Evolutionary conservation across 371 early-diverging fungal species (phyloP).

Genomic region (Actinomucor elegans): DNA sequence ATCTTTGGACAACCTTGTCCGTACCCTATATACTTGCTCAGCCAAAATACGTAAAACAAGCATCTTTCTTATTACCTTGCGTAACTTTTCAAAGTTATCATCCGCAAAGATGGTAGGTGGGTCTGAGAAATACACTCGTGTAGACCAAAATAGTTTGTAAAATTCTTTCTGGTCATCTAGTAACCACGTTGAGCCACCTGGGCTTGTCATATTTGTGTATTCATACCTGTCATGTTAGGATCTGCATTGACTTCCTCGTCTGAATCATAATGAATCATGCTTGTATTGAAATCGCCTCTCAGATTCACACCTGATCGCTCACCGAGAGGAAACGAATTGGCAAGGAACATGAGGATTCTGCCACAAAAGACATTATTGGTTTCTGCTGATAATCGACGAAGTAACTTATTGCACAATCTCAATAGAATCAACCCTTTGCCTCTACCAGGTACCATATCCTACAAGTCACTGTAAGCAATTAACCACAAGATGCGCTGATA

Average conservation of each 20-base stretch:
- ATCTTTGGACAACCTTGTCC: slow-evolving; percentile 34
- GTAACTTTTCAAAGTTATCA: slow-evolving; percentile 30
- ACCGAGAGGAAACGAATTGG: slow-evolving; percentile 75
- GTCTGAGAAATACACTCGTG: slow-evolving; percentile 40
- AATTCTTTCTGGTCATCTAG: slow-evolving; percentile 47
- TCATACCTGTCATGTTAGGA: slow-evolving; percentile 28
- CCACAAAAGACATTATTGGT: slow-evolving; percentile 81
- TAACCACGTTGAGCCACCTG: background rate
- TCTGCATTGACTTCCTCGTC: slow-evolving; percentile 54
- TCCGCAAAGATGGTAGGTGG: slow-evolving; percentile 41
- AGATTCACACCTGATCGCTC: slow-evolving; percentile 86
- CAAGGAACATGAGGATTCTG: slow-evolving; percentile 78
- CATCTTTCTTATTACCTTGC: slow-evolving; percentile 32
- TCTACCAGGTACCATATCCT: slow-evolving; percentile 69
- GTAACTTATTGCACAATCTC: slow-evolving; percentile 80
- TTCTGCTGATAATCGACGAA: slow-evolving; percentile 78
- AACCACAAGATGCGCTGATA: background rate
- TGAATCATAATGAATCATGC: slow-evolving; percentile 57
- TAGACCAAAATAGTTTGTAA: slow-evolving; percentile 48
- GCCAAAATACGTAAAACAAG: background rate
- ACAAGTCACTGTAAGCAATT: too few relatives aligned
- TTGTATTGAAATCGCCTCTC: slow-evolving; percentile 77
- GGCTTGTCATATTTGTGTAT: background rate
- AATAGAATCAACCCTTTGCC: slow-evolving; percentile 84
- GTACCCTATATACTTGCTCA: slow-evolving; percentile 21